Evolutionary conservation across 495 filamentous ascomycete genomes (phyloP), one percentile per base, ranked within the genome.

Genomic region (Neurospora sp.): DNA sequence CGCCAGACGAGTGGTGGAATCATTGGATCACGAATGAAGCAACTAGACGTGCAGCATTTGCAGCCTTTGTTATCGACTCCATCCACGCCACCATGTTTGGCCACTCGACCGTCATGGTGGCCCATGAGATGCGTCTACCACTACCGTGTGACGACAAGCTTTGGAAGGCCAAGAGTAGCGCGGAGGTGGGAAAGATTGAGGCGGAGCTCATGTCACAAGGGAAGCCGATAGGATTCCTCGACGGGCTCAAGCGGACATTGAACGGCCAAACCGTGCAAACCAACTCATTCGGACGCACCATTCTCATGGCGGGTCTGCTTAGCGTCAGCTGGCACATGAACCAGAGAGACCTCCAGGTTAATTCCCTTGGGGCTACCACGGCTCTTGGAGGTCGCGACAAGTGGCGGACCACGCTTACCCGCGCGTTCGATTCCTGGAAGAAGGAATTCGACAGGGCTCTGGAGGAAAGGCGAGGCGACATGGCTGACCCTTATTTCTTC

Each of bases 41-140:
- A 18, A 97, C 94, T 3, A 87, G 94, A 41, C 89, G 96, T 48
- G 93, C 91, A 5, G 96, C 95, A 0, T 99, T 98, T 85, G 95
- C 91, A 18, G 96, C 96, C 3, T 99, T 98, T 80, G 91, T 99
- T 31, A 90, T 97, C 70, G 96, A 99, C 80, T 96, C 94, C 4
- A 96, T 93, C 7, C 96, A 99, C 82, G 94, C 95, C 4, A 98
- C 93, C 53, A 97, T 99, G 92, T 99, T 98, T 81, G 96, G 96
- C 0, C 96, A 99, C 80, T 94, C 94, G 20, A 95, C 94, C 4
- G 94, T 96, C 39, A 97, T 98, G 94, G 94, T 97, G 16, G 94
- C 96, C 4, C 94, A 97, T 79, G 96, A 99, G 82, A 93, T 99
- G 85, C 90, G 93, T 31, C 85, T 98, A 11, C 93, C 96, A 2